phyloP scores from a whole-genome alignment of 305 asterid species.

The Lippia alba region DNA sequence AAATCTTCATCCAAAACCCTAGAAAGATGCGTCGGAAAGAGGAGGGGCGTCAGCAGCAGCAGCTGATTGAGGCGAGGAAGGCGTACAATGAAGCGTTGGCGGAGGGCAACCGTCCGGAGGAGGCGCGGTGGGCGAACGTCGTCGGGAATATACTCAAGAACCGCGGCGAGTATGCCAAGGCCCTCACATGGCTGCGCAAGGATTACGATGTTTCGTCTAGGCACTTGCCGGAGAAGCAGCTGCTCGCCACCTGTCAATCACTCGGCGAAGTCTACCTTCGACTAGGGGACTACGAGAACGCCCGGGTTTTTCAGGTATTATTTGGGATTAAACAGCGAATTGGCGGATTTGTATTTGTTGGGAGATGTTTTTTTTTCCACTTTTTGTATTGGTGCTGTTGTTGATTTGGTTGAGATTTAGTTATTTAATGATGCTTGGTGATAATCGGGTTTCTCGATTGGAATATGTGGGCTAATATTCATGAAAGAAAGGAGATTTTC shows the following conservation, averaged over 20 bases:
- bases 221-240: constrained; percentile 68
- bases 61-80: constrained; percentile 67
- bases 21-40: constrained; percentile 51
- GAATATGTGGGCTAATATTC: neutral
- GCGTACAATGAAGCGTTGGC: constrained; percentile 60
- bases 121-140: constrained; percentile 96
- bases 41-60: constrained; percentile 63
- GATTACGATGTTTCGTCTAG: constrained; percentile 75
- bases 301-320: constrained; percentile 72
- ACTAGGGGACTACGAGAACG: constrained; percentile 58
- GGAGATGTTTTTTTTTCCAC: neutral
- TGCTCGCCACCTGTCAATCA: constrained; percentile 93
- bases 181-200: constrained; percentile 83
- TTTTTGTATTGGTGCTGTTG: neutral
- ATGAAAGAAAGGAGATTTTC: neutral
- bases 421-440: constrained; percentile 1
- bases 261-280: constrained; percentile 95
- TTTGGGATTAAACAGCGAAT: neutral
- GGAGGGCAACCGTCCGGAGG: constrained; percentile 82
- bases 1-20: constrained; percentile 14
- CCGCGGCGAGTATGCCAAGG: constrained; percentile 90
- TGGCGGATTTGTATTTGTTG: neutral
- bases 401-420: neutral
- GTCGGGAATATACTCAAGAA: constrained; percentile 81
- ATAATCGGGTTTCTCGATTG: neutral